Percentiles rank a stretch among this genome's conserved stretches.
Conservation (phyloP, 73 alveolate species). For the Urostyla sp. region DNA sequence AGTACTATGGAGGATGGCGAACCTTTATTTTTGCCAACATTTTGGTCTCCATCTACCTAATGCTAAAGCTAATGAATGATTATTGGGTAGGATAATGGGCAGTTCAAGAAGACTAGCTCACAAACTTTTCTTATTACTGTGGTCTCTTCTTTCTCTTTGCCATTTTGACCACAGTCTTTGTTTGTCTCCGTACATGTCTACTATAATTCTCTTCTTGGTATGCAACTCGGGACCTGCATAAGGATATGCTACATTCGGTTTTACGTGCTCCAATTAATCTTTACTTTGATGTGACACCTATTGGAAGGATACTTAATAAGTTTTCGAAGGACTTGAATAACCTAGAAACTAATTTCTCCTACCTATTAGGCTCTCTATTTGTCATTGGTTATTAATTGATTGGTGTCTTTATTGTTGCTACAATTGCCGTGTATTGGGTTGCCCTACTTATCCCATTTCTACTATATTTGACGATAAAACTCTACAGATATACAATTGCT, state of each 20-base stretch:
- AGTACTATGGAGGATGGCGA: slow-evolving; percentile 42
- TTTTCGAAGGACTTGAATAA: slow-evolving; percentile 82
- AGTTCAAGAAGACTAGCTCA: background rate
- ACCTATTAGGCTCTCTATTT: slow-evolving; percentile 13
- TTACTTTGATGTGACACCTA: slow-evolving; percentile 95
- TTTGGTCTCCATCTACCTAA: background rate
- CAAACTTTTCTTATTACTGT: slow-evolving; percentile 1
- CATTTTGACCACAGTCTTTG: slow-evolving; percentile 18
- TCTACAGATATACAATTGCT: slow-evolving; percentile 1
- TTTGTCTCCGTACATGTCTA: background rate
- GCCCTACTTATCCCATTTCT: background rate
- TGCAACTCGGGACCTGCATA: slow-evolving; percentile 47
- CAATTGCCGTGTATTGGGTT: slow-evolving; percentile 34
- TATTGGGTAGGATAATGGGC: slow-evolving; percentile 51
- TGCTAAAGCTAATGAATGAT: background rate
- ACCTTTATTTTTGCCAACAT: background rate
- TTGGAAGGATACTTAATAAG: slow-evolving; percentile 94
- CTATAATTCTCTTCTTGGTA: slow-evolving; percentile 5
- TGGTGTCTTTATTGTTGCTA: background rate
- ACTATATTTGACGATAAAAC: background rate
- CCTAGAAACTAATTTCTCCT: slow-evolving; percentile 6
- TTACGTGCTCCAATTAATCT: slow-evolving; percentile 91
- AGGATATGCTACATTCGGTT: slow-evolving; percentile 60
- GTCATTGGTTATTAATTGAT: background rate
- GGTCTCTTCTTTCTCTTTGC: slow-evolving; percentile 40